Percentiles rank a stretch among this genome's conserved stretches.
phyloP scores from a whole-genome alignment of 2,329 filamentous ascomycete genomes.

The Lecanicillium sp. region DNA sequence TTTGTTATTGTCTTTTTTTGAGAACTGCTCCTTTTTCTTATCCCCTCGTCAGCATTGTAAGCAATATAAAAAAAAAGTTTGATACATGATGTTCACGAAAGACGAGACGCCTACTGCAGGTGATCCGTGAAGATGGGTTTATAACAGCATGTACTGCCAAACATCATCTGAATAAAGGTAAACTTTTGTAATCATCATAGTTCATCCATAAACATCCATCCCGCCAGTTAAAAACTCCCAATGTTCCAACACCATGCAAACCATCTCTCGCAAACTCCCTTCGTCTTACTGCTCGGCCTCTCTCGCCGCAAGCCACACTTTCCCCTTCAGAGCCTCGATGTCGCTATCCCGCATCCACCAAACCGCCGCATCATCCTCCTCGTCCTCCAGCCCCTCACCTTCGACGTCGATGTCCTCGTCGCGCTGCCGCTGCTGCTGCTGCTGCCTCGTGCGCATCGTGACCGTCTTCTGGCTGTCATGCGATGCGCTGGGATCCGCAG shows the following conservation, averaged over 20 bases:
- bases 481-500: conserved; percentile 15
- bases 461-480: conserved; percentile 32
- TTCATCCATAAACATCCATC: neutral
- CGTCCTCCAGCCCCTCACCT: conserved; percentile 16
- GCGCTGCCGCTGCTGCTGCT: conserved; percentile 20
- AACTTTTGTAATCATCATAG: neutral
- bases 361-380: conserved; percentile 25
- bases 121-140: no score
- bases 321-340: conserved; percentile 50
- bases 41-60: conserved; percentile 5
- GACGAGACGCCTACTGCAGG: no score
- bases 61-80: conserved; percentile 12
- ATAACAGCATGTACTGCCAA: no score
- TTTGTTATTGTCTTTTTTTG: neutral
- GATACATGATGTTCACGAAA: neutral
- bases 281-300: conserved; percentile 25
- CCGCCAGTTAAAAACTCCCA: neutral
- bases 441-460: conserved; percentile 14
- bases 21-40: conserved; percentile 1
- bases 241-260: no score
- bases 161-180: no score
- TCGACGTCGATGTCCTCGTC: conserved; percentile 19
- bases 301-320: conserved; percentile 45
- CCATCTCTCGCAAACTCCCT: no score
- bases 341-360: conserved; percentile 54